Evolutionary conservation across 495 filamentous ascomycete genomes (phyloP).

Genomic region (Podospora pseudopauciseta): DNA sequence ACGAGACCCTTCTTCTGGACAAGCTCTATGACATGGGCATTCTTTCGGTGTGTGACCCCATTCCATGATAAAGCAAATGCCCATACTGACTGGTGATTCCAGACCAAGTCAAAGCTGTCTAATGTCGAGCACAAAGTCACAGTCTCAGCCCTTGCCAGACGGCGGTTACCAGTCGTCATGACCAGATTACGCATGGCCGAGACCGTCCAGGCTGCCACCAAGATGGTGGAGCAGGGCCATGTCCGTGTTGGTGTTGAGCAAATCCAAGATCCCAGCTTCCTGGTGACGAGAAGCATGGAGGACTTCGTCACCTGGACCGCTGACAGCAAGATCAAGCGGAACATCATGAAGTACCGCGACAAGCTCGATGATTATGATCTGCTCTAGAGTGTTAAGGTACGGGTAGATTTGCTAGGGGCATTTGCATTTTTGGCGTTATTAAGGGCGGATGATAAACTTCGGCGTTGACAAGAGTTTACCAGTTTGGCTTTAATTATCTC

Average conservation of each 20-base stretch:
- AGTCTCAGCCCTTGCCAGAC: constrained; percentile 75
- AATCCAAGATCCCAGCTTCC: constrained; percentile 76
- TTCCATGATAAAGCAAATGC: no score
- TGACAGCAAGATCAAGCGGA: constrained; percentile 93
- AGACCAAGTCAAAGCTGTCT: constrained; percentile 68
- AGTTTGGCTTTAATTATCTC: not conserved
- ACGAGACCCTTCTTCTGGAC: constrained; percentile 77
- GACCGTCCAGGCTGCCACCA: constrained; percentile 74
- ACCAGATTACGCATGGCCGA: constrained; percentile 73
- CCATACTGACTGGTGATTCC: constrained; percentile 15
- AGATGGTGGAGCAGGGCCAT: constrained; percentile 93
- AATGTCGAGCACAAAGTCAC: constrained; percentile 83
- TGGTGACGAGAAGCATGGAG: constrained; percentile 81
- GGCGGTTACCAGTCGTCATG: constrained; percentile 81
- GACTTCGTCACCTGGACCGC: constrained; percentile 98
- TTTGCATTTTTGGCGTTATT: not conserved
- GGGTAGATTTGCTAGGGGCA: not conserved
- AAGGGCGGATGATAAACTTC: not conserved
- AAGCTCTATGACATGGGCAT: constrained; percentile 92
- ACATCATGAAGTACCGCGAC: constrained; percentile 87
- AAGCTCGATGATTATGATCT: constrained; percentile 97
- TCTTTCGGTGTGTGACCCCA: constrained; percentile 39
- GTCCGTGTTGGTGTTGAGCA: constrained; percentile 90
- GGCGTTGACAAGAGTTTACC: not conserved
- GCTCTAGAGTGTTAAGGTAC: constrained; percentile 44